Evolutionary conservation across 78 protist species (phyloP).

Genomic region (slime mould (Dictyostelium discoideum)): dicty_2.7 NC_007091.3:2877001-2877500

Average conservation of each 20-base stretch:
- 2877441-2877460: slow-evolving; percentile 32
- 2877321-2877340: background rate
- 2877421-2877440: slow-evolving; percentile 4
- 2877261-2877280: background rate
- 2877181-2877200: slow-evolving; percentile 90
- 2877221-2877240: background rate
- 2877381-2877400: background rate
- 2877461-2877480: slow-evolving; percentile 82
- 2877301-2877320: background rate
- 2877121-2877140: slow-evolving; percentile 82
- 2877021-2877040: slow-evolving; percentile 88
- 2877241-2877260: background rate
- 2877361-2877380: background rate
- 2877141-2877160: slow-evolving; percentile 88
- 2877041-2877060: slow-evolving; percentile 95
- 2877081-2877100: slow-evolving; percentile 94
- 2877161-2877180: slow-evolving; percentile 95
- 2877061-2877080: slow-evolving; percentile 88
- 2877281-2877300: background rate
- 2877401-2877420: background rate
- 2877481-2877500: slow-evolving; percentile 89
- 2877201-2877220: slow-evolving; percentile 70
- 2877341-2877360: background rate
- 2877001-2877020: slow-evolving; percentile 68
- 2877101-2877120: slow-evolving; percentile 93